Percentiles rank a stretch among this genome's conserved stretches.
Evolutionary conservation across 441 rosid species (phyloP).

Genomic region (Biscutella laevigata): DNA sequence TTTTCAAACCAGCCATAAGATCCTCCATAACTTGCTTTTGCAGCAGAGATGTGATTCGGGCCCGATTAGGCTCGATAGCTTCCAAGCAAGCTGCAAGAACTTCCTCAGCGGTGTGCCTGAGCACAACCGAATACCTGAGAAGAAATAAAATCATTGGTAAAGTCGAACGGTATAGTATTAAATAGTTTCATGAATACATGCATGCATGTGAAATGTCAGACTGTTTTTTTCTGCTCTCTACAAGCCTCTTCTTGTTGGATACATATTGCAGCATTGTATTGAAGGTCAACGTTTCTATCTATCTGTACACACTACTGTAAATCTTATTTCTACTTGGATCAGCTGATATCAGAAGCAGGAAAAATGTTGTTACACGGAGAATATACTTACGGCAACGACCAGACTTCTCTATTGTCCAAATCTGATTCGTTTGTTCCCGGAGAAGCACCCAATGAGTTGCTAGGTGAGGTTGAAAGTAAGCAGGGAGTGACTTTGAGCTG

Average conservation of each 20-base stretch:
- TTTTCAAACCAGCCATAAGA: constrained; percentile 54
- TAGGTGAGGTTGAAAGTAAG: constrained; percentile 56
- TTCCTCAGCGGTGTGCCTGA: constrained; percentile 97
- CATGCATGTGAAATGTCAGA: not conserved
- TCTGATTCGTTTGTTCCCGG: constrained; percentile 27
- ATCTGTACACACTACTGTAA: constrained; percentile 5
- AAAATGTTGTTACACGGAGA: too few relatives aligned
- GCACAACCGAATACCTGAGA: constrained; percentile 82
- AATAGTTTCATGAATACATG: constrained; percentile 6
- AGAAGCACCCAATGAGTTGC: constrained; percentile 27
- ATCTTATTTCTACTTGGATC: not conserved
- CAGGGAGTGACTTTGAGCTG: constrained; percentile 90
- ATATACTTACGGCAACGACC: constrained; percentile 74
- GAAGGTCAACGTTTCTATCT: constrained; percentile 3
- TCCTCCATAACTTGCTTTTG: constrained; percentile 71
- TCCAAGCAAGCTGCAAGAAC: constrained; percentile 81
- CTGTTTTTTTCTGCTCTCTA: not conserved
- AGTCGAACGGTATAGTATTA: not conserved
- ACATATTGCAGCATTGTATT: not conserved
- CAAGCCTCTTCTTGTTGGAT: not conserved
- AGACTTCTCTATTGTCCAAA: constrained; percentile 50
- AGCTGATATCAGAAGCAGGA: too few relatives aligned
- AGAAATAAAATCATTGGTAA: constrained; percentile 12
- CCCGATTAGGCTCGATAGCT: constrained; percentile 77
- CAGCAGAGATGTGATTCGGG: constrained; percentile 68